Conservation (phyloP, 1,284 basidiomycete genomes). For the Moesziomyces parantarcticus region DNA sequence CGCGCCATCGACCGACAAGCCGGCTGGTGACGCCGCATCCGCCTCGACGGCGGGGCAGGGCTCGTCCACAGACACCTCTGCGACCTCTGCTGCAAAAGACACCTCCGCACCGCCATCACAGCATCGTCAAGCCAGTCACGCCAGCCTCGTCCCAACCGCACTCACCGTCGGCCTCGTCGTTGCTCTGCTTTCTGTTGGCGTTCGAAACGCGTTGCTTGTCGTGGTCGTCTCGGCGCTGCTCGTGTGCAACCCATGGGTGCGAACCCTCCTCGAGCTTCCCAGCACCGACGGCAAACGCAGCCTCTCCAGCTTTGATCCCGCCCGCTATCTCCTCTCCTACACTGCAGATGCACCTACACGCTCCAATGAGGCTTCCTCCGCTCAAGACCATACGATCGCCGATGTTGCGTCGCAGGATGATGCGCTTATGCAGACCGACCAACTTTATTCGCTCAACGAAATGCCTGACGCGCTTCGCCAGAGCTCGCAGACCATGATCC, state of each 20-base stretch:
- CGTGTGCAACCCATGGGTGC: slow-evolving; percentile 59
- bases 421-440: slow-evolving; percentile 10
- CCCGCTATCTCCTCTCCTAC: slow-evolving; percentile 36
- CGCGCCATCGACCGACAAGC: background rate
- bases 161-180: slow-evolving; percentile 34
- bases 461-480: slow-evolving; percentile 41
- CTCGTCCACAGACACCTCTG: too few species aligned
- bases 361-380: background rate
- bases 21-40: too few species aligned
- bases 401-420: slow-evolving; percentile 1
- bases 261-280: slow-evolving; percentile 58
- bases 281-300: slow-evolving; percentile 22
- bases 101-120: background rate
- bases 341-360: slow-evolving; percentile 3
- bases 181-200: slow-evolving; percentile 35
- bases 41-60: too few species aligned
- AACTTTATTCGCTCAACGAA: slow-evolving; percentile 26
- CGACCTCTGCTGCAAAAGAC: too few species aligned
- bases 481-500: slow-evolving; percentile 45
- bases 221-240: slow-evolving; percentile 34
- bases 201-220: slow-evolving; percentile 41
- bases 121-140: slow-evolving; percentile 8
- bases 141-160: slow-evolving; percentile 25
- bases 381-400: background rate
- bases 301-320: slow-evolving; percentile 37